Conservation (phyloP, 1,284 basidiomycete genomes). For the Ustilago lituana region DNA sequence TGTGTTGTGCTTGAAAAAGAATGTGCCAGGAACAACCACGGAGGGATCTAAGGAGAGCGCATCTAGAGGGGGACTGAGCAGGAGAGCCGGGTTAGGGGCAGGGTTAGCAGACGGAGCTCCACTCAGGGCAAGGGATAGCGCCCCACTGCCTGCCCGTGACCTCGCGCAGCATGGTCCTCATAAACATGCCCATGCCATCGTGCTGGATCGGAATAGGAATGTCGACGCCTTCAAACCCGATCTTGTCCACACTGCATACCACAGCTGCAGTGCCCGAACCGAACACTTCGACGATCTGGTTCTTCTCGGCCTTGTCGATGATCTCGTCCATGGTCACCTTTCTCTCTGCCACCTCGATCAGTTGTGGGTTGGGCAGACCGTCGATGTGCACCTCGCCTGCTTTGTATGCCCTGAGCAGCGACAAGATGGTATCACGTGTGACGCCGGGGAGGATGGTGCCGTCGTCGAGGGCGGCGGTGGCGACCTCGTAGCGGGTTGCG, state of each 20-base stretch:
- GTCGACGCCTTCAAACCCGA: conserved; percentile 43
- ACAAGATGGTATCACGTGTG: conserved; percentile 83
- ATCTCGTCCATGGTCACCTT: conserved; percentile 53
- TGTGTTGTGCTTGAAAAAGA: neutral
- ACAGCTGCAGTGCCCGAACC: conserved; percentile 52
- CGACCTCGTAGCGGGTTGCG: conserved; percentile 28
- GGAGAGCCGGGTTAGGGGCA: too few species aligned
- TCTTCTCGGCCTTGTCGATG: conserved; percentile 25
- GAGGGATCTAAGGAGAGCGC: too few species aligned
- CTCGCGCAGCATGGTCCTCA: conserved; percentile 44
- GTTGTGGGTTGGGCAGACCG: conserved; percentile 42
- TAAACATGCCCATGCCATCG: conserved; percentile 47
- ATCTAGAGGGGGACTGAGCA: neutral
- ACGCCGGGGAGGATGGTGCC: conserved; percentile 96
- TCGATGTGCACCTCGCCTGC: conserved; percentile 70
- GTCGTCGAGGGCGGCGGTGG: conserved; percentile 71
- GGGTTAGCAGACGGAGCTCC: conserved; percentile 46
- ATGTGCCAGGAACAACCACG: too few species aligned
- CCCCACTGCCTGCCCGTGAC: conserved; percentile 52
- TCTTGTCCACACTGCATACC: conserved; percentile 53
- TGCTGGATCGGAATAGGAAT: conserved; percentile 40
- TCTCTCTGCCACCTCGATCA: conserved; percentile 35
- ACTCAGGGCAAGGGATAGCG: conserved; percentile 36
- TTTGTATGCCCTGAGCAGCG: conserved; percentile 75
- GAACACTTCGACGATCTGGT: conserved; percentile 45